Base-by-base conservation (phyloP, 192 early-diverging fungal genomes). In the Piromyces sp. region DNA sequence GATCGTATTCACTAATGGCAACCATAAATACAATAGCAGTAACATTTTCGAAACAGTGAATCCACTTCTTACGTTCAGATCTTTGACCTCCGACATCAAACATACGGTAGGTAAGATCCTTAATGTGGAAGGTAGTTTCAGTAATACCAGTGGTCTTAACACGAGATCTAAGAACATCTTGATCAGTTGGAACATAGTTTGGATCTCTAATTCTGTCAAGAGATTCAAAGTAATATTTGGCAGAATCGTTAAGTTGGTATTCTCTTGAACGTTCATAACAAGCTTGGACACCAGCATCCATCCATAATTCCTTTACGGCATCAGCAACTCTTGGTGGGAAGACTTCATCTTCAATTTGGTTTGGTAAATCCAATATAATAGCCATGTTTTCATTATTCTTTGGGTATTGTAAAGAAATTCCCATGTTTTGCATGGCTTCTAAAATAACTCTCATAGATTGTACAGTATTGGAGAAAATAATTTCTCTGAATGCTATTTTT, bases 1-100 rank as follows among this genome's bases (percentile, higher is more conserved):
- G 97, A 88, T 98, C 96, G 83, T 97, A 98, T 88, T 97, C 96
- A 30, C 90, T 92, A 80, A 97, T 96, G 33, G 97, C 97, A 28
- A 97, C 96, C 85, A 98, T 86, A 87, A 98, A 98, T 33, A 98
- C 89, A 82, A 98, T 96, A 7, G 95, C 94, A 1, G 95, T 97
- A 29, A 97, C 96, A 84, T 96, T 95, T 85, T 98, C 97, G 83
- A 98, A 98, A 84, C 96, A 98, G 87, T 97, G 97, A 83, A 97
- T 96, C 97, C 97, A 97, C 89, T 98, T 98, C 84, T 98, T 98
- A 84, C 97, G 92, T 89, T 98, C 97, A 68, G 95, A 96, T 78
- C 97, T 93, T 90, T 98, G 97, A 58, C 97, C 97, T 84, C 97
- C 97, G 78, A 98, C 97, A 89, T 98, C 97, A 87, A 96, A 94